Evolutionary conservation across 2,329 filamentous ascomycete genomes (phyloP).

Genomic region (Microdochium trichocladiopsis): DNA sequence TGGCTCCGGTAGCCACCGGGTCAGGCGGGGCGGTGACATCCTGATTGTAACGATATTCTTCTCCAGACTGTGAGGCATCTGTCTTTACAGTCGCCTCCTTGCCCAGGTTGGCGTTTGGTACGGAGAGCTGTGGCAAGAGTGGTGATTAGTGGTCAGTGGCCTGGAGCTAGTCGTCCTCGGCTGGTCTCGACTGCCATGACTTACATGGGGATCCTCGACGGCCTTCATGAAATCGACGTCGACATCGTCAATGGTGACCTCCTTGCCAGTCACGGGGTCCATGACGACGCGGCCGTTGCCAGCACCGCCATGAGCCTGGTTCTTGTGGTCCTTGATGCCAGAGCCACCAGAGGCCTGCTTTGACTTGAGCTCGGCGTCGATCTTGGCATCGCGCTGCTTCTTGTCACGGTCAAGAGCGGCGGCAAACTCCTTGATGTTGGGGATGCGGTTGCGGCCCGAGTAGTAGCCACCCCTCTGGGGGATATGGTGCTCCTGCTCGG

Average conservation of each 20-base stretch:
- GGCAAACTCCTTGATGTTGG: constrained; percentile 81
- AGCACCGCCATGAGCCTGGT: constrained; percentile 25
- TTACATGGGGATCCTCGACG: constrained; percentile 65
- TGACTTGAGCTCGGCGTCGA: constrained; percentile 48
- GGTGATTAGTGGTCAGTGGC: neutral
- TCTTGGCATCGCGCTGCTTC: constrained; percentile 61
- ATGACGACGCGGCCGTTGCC: constrained; percentile 64
- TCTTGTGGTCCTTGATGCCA: constrained; percentile 33
- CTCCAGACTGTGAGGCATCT: constrained; percentile 60
- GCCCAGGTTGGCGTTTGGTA: constrained; percentile 84
- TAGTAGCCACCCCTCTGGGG: constrained; percentile 47
- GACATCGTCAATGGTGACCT: constrained; percentile 81
- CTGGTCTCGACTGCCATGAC: constrained; percentile 8
- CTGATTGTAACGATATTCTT: constrained; percentile 78
- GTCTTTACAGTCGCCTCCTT: constrained; percentile 69
- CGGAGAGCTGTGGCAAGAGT: constrained; percentile 49
- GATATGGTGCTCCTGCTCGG: constrained; percentile 15
- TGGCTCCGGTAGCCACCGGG: constrained; percentile 72
- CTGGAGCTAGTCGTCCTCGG: too few relatives aligned
- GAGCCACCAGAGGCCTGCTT: constrained; percentile 15
- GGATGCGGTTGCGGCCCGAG: constrained; percentile 75
- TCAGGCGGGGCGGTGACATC: constrained; percentile 89
- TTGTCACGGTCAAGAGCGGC: constrained; percentile 74
- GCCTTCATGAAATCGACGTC: constrained; percentile 61
- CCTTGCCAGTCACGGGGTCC: constrained; percentile 80